Base-by-base conservation (phyloP, 805 yeast species). In the Lachancea meyersii region DNA sequence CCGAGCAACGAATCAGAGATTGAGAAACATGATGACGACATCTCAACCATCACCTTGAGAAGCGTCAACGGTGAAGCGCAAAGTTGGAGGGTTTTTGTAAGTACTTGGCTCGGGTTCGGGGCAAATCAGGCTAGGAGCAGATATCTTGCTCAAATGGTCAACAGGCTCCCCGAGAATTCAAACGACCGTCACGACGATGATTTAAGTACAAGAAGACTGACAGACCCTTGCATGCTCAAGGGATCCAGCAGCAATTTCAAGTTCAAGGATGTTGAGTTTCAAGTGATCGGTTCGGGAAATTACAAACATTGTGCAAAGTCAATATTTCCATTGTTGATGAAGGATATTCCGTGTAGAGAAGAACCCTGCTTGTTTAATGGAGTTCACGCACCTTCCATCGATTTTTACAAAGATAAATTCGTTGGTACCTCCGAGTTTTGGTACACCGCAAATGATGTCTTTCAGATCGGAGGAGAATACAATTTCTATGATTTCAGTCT, bases 91-190 rank as follows among this genome's bases (percentile, higher is more conserved):
- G 82, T 93, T 0, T 93, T 88, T 66, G 97, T 93, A 5, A 83
- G 93, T 27, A 87, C 97, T 0, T 93, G 98, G 98, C 71, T 93
- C 9, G 97, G 97, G 0, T 93, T 86, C 65, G 98, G 98, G 10
- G 97, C 97, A 2, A 93, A 93, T 54, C 87, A 91, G 58, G 97
- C 97, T 8, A 70, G 95, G 32, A 72, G 69, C 42, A 68, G 97
- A 47, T 85, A 83, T 58, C 65, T 86, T 35, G 69, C 69, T 27
- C 79, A 76, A 37, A 58, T 84, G 41, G 70, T 83, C 13, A 62
- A 69, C 44, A 56, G 71, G 4, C 54, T 76, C 19, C 79, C 79
- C 0, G 76, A 71, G 41, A 68, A 67, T 47, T 67, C 72, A 34
- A 76, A 75, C 52, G 55, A 50, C 20, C 63, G 69, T 43, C 73